Base-by-base conservation (phyloP, 148 eudicot genomes). In the Camellia japonica region DNA sequence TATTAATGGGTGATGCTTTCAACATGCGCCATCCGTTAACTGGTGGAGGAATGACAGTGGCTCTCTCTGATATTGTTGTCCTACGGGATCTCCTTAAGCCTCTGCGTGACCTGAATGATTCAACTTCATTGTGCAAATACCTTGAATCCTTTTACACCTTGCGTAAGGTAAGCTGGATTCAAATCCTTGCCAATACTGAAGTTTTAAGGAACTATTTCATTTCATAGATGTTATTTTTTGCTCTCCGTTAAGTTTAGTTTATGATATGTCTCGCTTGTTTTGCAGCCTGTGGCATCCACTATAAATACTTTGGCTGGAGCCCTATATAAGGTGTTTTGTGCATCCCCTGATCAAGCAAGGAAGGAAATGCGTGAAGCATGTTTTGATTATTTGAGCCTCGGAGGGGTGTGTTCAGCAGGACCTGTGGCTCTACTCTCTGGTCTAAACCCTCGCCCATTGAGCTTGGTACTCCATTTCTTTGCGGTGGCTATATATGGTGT, bases 41-140 rank as follows among this genome's bases (percentile, higher is more conserved):
- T 49, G 97, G 97, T 63, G 97, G 97, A 77, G 97, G 97, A 73
- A 93, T 93, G 97, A 93, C 97, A 0, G 97, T 93, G 58, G 97
- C 94, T 61, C 84, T 93, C 76, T 88, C 93, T 2, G 97, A 93
- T 73, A 84, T 93, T 71, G 91, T 88, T n/a, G 83, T 93, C 65
- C 82, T 93, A 11, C 87, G 88, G 18, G 81, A 91, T 85, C 90
- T 93, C 75, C 85, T 93, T 10, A 91, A 84, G 87, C 93, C 91
- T 70, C 71, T 93, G 80, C 70, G 51, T 42, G 81, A 90, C 79
- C 78, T 93, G 60, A 84, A 83, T 56, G 87, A 91, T 83, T 86
- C 92, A 3, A 80, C 64, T 74, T 76, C 89, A 14, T 74, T 91
- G 14, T 87, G 94, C 87, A 82, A 55, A 73, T 87, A 93, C 74